phyloP scores from a whole-genome alignment of 768 basidiomycete genomes.

The Leccinum truebloodii region DNA sequence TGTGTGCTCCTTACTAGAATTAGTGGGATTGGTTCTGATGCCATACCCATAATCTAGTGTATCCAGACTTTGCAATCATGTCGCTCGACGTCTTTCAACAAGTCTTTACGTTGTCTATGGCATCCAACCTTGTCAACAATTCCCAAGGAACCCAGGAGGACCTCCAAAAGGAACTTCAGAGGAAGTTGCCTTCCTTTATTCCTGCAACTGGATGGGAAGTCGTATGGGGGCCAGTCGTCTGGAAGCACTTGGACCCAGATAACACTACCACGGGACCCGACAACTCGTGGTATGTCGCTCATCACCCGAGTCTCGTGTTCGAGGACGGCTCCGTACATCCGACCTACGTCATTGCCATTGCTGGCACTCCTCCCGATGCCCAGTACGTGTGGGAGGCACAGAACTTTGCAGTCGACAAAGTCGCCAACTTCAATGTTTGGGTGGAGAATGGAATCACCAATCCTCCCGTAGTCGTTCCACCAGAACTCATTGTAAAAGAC shows the following conservation, averaged over 20 bases:
- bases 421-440: conserved; percentile 12
- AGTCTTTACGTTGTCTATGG: not conserved
- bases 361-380: conserved; percentile 6
- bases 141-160: not conserved
- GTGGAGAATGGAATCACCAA: not conserved
- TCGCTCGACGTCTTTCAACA: not conserved
- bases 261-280: conserved; percentile 2
- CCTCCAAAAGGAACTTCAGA: not conserved
- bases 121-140: not conserved
- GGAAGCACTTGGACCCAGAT: conserved; percentile 2
- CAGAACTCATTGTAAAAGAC: not conserved
- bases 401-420: conserved; percentile 9
- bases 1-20: not conserved
- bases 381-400: not conserved
- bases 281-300: conserved; percentile 18
- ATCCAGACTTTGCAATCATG: not conserved
- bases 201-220: conserved; percentile 5
- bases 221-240: conserved; percentile 15
- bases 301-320: not conserved
- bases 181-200: not conserved
- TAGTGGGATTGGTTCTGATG: not conserved
- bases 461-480: not conserved
- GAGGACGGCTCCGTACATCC: conserved; percentile 1
- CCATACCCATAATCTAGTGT: not conserved
- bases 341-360: conserved; percentile 17